Percentiles rank a stretch among this genome's conserved stretches.
These are phyloP conservation scores for Gymnopilus dilepis DNA, from an alignment of 768 basidiomycete genomes.

Conservation along the genomic window DNA sequence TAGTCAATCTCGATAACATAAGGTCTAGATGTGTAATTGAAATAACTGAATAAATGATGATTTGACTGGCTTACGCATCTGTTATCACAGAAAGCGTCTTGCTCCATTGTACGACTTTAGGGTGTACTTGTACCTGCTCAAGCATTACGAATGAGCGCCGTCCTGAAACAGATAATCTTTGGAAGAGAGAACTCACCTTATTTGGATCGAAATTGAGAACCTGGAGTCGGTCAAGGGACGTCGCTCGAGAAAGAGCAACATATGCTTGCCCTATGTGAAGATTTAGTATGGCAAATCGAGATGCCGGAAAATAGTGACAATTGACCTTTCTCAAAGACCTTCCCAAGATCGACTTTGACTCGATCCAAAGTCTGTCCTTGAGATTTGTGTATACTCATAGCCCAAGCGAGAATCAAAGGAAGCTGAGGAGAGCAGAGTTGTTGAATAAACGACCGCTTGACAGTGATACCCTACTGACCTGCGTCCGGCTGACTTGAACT, in stretches of 20 bases:
- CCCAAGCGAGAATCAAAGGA: conserved; percentile 92
- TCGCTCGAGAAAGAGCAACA: conserved; percentile 89
- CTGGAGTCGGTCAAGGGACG: conserved; percentile 83
- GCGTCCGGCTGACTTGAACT: conserved; percentile 75
- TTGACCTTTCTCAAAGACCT: conserved; percentile 90
- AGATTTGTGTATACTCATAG: conserved; percentile 98
- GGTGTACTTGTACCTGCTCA: conserved; percentile 71
- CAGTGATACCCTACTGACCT: too few relatives aligned
- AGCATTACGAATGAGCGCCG: neutral
- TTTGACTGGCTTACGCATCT: conserved; percentile 1
- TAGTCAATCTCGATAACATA: neutral
- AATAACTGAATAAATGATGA: neutral
- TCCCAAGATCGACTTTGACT: conserved; percentile 92
- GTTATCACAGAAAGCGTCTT: conserved; percentile 62
- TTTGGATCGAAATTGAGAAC: conserved; percentile 76
- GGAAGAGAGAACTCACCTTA: conserved; percentile 58
- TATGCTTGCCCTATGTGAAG: conserved; percentile 78
- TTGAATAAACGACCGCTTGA: too few relatives aligned
- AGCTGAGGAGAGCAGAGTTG: too few relatives aligned
- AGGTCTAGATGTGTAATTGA: neutral
- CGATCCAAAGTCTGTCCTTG: conserved; percentile 96
- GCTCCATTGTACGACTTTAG: conserved; percentile 76
- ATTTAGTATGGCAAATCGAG: conserved; percentile 5
- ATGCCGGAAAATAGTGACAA: neutral
- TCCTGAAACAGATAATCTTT: neutral